These are phyloP conservation scores for Aspergillus aculeatus DNA, from an alignment of 2,329 filamentous ascomycete species.

Conservation along the genomic window DNA sequence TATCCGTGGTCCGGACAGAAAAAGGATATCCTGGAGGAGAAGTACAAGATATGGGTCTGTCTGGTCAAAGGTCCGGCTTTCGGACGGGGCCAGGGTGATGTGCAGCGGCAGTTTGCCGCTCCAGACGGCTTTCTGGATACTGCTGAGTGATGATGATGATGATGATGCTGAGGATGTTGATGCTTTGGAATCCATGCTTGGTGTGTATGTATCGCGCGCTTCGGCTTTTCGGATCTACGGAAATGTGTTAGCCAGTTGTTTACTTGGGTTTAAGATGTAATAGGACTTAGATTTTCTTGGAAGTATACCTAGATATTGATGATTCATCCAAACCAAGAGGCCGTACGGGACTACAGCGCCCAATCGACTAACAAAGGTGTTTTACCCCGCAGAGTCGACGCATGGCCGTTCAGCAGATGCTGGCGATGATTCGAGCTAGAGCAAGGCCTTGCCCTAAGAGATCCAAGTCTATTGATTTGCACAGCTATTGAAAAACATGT, in stretches of 20 bases:
- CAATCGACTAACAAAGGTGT: neutral
- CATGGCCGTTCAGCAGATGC: neutral
- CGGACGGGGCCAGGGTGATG: conserved; percentile 57
- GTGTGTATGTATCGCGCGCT: neutral
- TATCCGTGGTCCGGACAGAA: neutral
- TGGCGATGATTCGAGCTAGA: neutral
- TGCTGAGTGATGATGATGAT: conserved; percentile 20
- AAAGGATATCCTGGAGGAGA: neutral
- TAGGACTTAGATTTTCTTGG: neutral
- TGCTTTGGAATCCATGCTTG: conserved; percentile 28
- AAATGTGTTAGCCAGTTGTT: neutral
- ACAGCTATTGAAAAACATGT: neutral
- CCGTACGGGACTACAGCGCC: neutral
- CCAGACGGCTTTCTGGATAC: conserved; percentile 54
- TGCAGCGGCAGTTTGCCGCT: conserved; percentile 59
- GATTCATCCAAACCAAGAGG: neutral
- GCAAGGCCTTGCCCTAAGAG: neutral
- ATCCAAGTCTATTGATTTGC: neutral
- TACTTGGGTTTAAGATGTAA: too few relatives aligned
- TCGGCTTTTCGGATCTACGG: too few relatives aligned
- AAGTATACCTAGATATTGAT: neutral
- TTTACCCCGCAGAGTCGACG: neutral
- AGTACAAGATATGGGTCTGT: conserved; percentile 60
- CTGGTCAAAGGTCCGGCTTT: conserved; percentile 61
- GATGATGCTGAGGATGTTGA: conserved; percentile 5